Percentiles rank a stretch among this genome's conserved stretches.
phyloP scores from a whole-genome alignment of 805 yeast genomes.

The Wickerhamiella sorbophila region DNA sequence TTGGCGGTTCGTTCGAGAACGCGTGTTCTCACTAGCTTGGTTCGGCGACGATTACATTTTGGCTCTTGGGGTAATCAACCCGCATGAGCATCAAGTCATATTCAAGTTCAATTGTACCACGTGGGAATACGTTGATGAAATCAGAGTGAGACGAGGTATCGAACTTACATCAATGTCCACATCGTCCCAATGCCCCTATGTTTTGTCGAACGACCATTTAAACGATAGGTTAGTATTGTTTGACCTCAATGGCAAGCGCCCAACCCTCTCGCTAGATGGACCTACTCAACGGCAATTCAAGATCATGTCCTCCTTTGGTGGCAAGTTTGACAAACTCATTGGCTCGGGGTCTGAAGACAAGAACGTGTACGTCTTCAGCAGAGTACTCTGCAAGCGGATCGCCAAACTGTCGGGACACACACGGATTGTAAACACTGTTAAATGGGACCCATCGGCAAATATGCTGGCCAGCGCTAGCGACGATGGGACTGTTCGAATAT shows the following conservation, averaged over 20 bases:
- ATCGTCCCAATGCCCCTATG: not conserved
- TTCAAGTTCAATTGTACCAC: constrained; percentile 1
- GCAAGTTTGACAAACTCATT: constrained; percentile 50
- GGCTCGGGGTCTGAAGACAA: constrained; percentile 81
- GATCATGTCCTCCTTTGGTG: constrained; percentile 67
- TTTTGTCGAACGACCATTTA: constrained; percentile 1
- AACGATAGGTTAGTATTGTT: constrained; percentile 5
- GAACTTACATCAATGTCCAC: constrained; percentile 4
- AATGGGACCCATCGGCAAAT: constrained; percentile 44
- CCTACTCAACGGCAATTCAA: constrained; percentile 44
- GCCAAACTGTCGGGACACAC: constrained; percentile 47
- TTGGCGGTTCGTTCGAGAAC: constrained; percentile 24
- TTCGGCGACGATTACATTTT: constrained; percentile 41
- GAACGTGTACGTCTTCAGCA: constrained; percentile 62
- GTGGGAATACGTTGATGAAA: not conserved
- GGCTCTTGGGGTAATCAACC: constrained; percentile 2
- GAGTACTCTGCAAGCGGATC: constrained; percentile 52
- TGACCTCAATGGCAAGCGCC: constrained; percentile 5
- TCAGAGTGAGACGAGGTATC: not conserved
- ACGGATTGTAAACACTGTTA: constrained; percentile 60
- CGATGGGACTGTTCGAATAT: constrained; percentile 51
- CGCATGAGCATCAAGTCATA: not conserved
- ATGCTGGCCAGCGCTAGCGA: constrained; percentile 80
- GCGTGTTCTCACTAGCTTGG: constrained; percentile 57
- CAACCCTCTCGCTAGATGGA: constrained; percentile 25